phyloP scores from a whole-genome alignment of 192 early-diverging fungal species.

The Fimicolochytrium jonesii region DNA sequence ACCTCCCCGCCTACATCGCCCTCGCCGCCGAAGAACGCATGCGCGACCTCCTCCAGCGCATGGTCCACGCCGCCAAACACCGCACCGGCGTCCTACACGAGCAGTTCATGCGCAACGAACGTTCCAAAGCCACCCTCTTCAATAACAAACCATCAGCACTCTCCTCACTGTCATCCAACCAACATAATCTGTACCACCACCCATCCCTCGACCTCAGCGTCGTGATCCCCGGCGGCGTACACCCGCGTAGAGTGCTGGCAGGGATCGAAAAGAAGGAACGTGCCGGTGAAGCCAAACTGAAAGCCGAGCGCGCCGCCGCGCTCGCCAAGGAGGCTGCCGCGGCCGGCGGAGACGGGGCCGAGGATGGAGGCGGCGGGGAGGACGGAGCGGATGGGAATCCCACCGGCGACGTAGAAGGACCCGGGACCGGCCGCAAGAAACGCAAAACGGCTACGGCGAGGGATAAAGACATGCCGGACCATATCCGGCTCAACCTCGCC shows the following conservation, averaged over 20 bases:
- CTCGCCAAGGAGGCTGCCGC: not conserved
- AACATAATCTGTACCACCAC: too few relatives aligned
- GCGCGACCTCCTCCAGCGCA: conserved; percentile 1
- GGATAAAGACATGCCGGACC: conserved; percentile 16
- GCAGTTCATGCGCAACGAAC: conserved; percentile 7
- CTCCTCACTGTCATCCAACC: too few relatives aligned
- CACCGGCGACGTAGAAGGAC: not conserved
- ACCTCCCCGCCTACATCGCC: conserved; percentile 11
- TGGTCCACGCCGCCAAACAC: conserved; percentile 16
- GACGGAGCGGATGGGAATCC: not conserved
- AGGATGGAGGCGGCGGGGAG: not conserved
- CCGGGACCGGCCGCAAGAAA: conserved; percentile 3
- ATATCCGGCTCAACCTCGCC: conserved; percentile 14
- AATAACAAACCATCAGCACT: too few relatives aligned
- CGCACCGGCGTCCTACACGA: conserved; percentile 17
- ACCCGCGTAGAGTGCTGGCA: conserved; percentile 8
- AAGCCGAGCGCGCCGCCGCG: not conserved
- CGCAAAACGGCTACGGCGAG: not conserved
- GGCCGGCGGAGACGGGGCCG: not conserved
- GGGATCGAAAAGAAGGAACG: conserved; percentile 11
- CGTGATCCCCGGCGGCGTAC: not conserved
- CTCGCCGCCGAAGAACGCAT: conserved; percentile 19
- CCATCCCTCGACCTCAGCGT: too few relatives aligned
- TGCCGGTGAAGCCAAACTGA: not conserved
- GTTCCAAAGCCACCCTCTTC: too few relatives aligned